Evolutionary conservation across 805 yeast genomes (phyloP), one percentile per base, ranked within the genome.

Genomic region (Teunomyces aglyptinius): DNA sequence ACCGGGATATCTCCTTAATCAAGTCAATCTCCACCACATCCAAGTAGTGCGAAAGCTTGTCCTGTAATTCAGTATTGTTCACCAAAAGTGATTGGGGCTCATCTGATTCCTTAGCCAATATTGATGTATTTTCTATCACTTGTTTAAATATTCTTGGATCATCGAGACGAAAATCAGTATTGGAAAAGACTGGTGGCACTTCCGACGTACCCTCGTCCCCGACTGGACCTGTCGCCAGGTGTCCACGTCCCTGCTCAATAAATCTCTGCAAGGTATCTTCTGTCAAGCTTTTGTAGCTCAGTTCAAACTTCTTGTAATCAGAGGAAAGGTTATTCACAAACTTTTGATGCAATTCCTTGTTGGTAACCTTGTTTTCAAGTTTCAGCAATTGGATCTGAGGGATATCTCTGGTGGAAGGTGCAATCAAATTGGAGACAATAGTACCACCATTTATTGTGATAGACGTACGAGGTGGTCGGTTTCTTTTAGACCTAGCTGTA

Each of bases 11-110:
- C 63, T 90, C 96, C 33, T 80, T 75, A 15, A 91, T 86, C 35
- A 92, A 68, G 50, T 86, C 84, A 31, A 87, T 73, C 65, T 92
- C 99, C 1, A 92, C 89, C 0, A 82, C 75, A 60, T 94, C 98
- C 46, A 94, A 71, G 58, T 90, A 89, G 65, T 83, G 82, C 3
- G 94, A 86, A 28, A 92, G 69, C 58, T 81, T 83, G 38, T 89
- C 96, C 57, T 86, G 96, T 13, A 91, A 63, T 18, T 74, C 68
- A 7, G 81, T 72, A 56, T 80, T 78, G 53, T 81, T 75, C 6
- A 78, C 73, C 11, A 80, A 59, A 46, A 42, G 63, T 16, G 53
- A 61, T 46, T 65, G 63, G 5, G 63, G 53, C 11, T 55, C 49
- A 16, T 53, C 56, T 6, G 54, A 47, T 12, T 56, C 64, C 8